Percentiles rank a stretch among this genome's conserved stretches.
These are phyloP conservation scores for Podospora anserina DNA, from an alignment of 495 filamentous ascomycete species.

Conservation along the genomic window DNA sequence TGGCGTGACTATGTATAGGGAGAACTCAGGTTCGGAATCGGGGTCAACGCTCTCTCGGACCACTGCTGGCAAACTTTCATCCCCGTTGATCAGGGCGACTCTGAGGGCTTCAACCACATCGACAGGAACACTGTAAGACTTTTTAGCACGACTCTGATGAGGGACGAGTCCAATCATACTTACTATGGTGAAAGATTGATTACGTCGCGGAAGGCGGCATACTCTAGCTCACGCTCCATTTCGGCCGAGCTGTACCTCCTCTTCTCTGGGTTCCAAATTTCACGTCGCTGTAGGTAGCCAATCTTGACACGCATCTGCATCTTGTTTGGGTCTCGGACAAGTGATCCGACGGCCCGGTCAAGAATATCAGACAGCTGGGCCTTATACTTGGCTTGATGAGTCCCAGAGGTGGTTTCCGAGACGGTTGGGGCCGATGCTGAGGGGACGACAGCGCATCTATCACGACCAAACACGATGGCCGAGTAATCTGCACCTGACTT, in stretches of 20 bases:
- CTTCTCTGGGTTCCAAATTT: slow-evolving; percentile 40
- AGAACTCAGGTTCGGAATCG: not conserved
- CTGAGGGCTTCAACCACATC: slow-evolving; percentile 1
- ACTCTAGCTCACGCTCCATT: slow-evolving; percentile 32
- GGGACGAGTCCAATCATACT: not conserved
- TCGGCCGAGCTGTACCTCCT: slow-evolving; percentile 44
- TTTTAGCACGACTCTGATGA: slow-evolving; percentile 2
- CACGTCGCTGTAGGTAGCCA: slow-evolving; percentile 50
- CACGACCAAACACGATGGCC: not conserved
- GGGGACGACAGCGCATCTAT: not conserved
- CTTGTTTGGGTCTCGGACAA: slow-evolving; percentile 22
- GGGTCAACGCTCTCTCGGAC: slow-evolving; percentile 1
- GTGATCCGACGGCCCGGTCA: not conserved
- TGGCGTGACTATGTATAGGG: not conserved
- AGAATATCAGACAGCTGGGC: slow-evolving; percentile 11
- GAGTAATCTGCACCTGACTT: not conserved
- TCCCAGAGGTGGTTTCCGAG: not conserved
- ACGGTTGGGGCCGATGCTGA: not conserved
- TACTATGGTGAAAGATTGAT: not conserved
- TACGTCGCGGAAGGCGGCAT: not conserved
- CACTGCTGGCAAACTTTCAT: not conserved
- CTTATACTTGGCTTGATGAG: slow-evolving; percentile 12
- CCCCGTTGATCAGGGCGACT: not conserved
- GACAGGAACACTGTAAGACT: not conserved
- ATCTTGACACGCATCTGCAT: slow-evolving; percentile 55